Evolutionary conservation across 352 stramenopile genomes (phyloP).

Genomic region (Pythium sp.): DNA sequence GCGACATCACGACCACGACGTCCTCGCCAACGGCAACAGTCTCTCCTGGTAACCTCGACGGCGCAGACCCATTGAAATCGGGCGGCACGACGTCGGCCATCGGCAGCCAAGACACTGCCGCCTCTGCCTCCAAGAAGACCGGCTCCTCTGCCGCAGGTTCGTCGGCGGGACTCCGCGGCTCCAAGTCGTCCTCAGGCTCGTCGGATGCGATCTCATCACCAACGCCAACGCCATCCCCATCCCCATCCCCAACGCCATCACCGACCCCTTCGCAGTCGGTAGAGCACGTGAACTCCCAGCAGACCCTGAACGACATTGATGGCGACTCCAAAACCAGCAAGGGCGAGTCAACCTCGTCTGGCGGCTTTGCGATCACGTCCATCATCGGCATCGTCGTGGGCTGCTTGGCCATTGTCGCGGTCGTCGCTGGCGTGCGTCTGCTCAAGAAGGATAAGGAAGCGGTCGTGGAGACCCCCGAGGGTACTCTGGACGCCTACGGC

Average conservation of each 20-base stretch:
- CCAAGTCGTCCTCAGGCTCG: slow-evolving; percentile 11
- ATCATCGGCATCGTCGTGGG: slow-evolving; percentile 66
- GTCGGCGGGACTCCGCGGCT: slow-evolving; percentile 10
- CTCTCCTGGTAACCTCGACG: slow-evolving; percentile 12
- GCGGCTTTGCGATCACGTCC: slow-evolving; percentile 30
- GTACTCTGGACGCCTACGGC: slow-evolving; percentile 49
- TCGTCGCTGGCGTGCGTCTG: slow-evolving; percentile 63
- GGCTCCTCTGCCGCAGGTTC: not conserved
- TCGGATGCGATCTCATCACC: slow-evolving; percentile 9
- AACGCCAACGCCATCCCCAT: slow-evolving; percentile 4
- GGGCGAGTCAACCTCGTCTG: not conserved
- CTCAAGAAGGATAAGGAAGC: slow-evolving; percentile 64
- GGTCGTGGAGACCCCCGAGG: slow-evolving; percentile 43
- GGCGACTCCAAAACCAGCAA: slow-evolving; percentile 23
- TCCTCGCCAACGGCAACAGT: slow-evolving; percentile 11
- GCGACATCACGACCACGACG: not conserved
- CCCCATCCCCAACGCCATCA: not conserved
- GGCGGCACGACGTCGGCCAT: slow-evolving; percentile 6
- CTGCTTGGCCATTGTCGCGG: slow-evolving; percentile 68
- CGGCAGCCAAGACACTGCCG: slow-evolving; percentile 8
- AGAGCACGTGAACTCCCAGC: slow-evolving; percentile 24
- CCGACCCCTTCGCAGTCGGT: slow-evolving; percentile 9
- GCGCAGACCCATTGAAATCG: slow-evolving; percentile 1
- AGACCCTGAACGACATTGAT: slow-evolving; percentile 33
- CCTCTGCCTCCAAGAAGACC: not conserved